A percentile compares a stretch with the other conserved stretches of the same genome.
phyloP scores from a whole-genome alignment of 2,329 filamentous ascomycete genomes.

The Leptographium procerum region DNA sequence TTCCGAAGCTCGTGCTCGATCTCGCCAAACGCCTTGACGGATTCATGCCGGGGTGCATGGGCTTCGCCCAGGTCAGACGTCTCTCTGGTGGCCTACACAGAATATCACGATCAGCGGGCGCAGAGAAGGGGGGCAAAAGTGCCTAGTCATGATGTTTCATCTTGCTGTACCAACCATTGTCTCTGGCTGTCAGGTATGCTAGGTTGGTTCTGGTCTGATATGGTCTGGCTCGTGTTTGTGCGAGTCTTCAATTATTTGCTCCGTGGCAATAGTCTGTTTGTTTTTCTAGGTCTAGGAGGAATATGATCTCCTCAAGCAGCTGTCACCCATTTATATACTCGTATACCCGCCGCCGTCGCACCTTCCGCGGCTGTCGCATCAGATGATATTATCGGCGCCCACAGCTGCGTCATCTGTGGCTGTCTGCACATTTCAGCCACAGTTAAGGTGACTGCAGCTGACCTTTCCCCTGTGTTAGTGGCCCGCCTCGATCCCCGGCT shows the following conservation, averaged over 20 bases:
- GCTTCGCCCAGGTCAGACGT: slow-evolving; percentile 37
- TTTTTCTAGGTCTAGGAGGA: not conserved
- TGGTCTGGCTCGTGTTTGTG: not conserved
- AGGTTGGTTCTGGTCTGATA: not conserved
- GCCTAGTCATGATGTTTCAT: not conserved
- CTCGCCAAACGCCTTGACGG: slow-evolving; percentile 36
- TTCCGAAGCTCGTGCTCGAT: slow-evolving; percentile 40
- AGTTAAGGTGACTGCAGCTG: too few relatives aligned
- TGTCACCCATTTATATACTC: not conserved
- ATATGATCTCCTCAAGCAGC: not conserved
- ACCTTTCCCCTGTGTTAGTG: too few relatives aligned
- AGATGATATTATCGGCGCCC: not conserved
- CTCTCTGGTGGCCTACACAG: slow-evolving; percentile 38
- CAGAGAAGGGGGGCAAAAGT: too few relatives aligned
- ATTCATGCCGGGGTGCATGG: slow-evolving; percentile 38
- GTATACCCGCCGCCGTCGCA: not conserved
- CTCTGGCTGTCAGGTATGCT: not conserved
- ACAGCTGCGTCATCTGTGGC: not conserved
- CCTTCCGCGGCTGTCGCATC: not conserved
- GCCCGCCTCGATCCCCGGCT: not conserved
- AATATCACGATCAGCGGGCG: not conserved
- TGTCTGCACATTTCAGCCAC: not conserved
- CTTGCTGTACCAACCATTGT: not conserved
- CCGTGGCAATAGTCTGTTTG: not conserved
- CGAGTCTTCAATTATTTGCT: too few relatives aligned